Base-by-base conservation (phyloP, 2,329 filamentous ascomycete genomes). In the Podosphaera aphanis region DNA sequence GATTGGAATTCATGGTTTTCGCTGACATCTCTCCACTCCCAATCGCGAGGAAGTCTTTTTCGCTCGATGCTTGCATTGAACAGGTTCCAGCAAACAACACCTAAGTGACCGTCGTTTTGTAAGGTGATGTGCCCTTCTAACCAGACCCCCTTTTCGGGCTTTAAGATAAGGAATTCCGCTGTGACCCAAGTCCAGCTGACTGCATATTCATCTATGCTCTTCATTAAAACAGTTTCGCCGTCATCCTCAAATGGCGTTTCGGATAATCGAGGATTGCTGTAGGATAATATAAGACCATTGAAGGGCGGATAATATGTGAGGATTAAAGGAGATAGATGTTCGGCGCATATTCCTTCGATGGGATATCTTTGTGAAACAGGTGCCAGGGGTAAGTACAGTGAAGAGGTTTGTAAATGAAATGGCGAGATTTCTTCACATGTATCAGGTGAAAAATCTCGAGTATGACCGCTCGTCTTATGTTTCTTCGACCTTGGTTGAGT, bases 51-150 rank as follows among this genome's bases (percentile, higher is more conserved):
- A 15, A 98, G 66, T 31, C 83, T 70, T 49, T 73, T 73, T 19
- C 78, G 70, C 55, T 88, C 80, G 49, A 98, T 82, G 38, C 79
- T 83, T 1, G 88, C 83, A 53, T 90, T 93, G 68, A 95, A 95
- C 52, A 84, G 74, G 60, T 88, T 88, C 63, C 84, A 86, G 60
- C 84, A 90, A 10, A 92, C 75, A 2, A 94, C 72, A 18, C 88
- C 86, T 5, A 98, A 70, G 57, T 94, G 84, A 5, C 83, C 84
- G 54, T 90, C 83, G 42, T 80, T 88, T 59, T 93, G 83, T 25
- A 94, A 67, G 56, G 88, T 90, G 47, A 94, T 72, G 53, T 71
- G 77, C 10, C 84, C 90, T 52, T 86, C 78, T 57, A 95, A 71
- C 62, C 71, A 75, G 7, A 77, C 74, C 31, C 83, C 82, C 40